phyloP scores from a whole-genome alignment of 2,329 filamentous ascomycete genomes.

The Aspergillus sp. region DNA sequence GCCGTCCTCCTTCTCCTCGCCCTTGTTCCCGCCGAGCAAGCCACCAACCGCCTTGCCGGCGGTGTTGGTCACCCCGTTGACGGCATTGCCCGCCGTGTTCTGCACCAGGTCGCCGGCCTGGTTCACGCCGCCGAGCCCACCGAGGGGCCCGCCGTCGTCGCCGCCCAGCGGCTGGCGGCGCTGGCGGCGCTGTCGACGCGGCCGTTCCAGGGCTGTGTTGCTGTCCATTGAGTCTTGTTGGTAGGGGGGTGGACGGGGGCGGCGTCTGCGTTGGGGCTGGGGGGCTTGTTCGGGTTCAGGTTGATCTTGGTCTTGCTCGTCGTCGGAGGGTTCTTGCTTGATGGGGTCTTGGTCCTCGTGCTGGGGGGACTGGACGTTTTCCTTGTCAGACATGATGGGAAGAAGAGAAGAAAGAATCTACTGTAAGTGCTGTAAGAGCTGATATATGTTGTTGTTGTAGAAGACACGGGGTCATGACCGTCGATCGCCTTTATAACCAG shows the following conservation, averaged over 20 bases:
- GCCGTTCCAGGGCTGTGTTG: constrained; percentile 44
- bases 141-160: constrained; percentile 38
- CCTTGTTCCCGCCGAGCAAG: constrained; percentile 27
- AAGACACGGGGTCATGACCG: too few relatives aligned
- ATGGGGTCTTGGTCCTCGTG: constrained; percentile 16
- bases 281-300: constrained; percentile 34
- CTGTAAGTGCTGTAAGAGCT: too few relatives aligned
- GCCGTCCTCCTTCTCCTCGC: constrained; percentile 39
- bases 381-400: constrained; percentile 27
- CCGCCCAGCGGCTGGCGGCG: constrained; percentile 45
- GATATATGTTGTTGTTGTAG: too few relatives aligned
- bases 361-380: constrained; percentile 9
- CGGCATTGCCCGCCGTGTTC: constrained; percentile 46
- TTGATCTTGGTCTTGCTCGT: constrained; percentile 32
- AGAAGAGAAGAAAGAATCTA: constrained; percentile 3
- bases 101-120: constrained; percentile 57
- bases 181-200: constrained; percentile 53
- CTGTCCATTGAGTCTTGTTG: constrained; percentile 49
- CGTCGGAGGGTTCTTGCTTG: constrained; percentile 29
- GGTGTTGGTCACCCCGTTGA: constrained; percentile 37
- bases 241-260: constrained; percentile 28
- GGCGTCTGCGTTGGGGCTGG: constrained; percentile 33
- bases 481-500: too few relatives aligned
- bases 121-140: constrained; percentile 55
- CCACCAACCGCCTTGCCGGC: constrained; percentile 45